phyloP scores from a whole-genome alignment of 345 rosid genomes.

The Linum lewisii region DNA sequence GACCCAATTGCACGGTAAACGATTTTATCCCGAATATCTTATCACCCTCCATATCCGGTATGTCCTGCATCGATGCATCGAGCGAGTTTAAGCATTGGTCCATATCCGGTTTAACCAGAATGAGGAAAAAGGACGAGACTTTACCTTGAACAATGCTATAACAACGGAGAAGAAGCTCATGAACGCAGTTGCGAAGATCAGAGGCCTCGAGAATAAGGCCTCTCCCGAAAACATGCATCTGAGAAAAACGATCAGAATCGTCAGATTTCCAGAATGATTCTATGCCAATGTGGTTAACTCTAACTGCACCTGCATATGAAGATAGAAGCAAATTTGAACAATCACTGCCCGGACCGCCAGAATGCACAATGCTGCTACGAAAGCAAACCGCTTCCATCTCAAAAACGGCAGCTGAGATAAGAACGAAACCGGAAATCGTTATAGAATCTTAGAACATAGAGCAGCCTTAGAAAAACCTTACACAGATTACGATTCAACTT shows the following conservation, averaged over 20 bases:
- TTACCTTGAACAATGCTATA: conserved; percentile 91
- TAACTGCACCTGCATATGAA: conserved; percentile 67
- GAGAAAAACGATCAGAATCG: conserved; percentile 16
- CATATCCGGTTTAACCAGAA: background rate
- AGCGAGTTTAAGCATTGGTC: background rate
- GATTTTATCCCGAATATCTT: conserved; percentile 71
- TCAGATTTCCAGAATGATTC: too few relatives aligned
- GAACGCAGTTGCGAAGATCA: conserved; percentile 86
- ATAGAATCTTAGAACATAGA: background rate
- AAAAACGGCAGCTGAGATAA: conserved; percentile 66
- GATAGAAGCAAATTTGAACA: conserved; percentile 83
- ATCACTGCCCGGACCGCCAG: conserved; percentile 87
- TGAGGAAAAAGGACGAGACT: background rate
- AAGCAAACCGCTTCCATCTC: conserved; percentile 92
- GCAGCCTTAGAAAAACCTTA: too few relatives aligned
- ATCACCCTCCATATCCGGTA: conserved; percentile 98
- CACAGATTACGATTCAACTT: conserved; percentile 40
- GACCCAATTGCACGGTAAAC: conserved; percentile 78
- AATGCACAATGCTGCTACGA: conserved; percentile 92
- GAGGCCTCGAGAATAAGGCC: conserved; percentile 53
- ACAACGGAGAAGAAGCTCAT: conserved; percentile 97
- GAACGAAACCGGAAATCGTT: background rate
- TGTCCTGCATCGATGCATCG: conserved; percentile 42
- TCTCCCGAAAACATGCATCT: conserved; percentile 75
- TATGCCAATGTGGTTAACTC: too few relatives aligned